phyloP scores from a whole-genome alignment of 2,329 filamentous ascomycete species.

The Biscogniauxia mediterranea region DNA sequence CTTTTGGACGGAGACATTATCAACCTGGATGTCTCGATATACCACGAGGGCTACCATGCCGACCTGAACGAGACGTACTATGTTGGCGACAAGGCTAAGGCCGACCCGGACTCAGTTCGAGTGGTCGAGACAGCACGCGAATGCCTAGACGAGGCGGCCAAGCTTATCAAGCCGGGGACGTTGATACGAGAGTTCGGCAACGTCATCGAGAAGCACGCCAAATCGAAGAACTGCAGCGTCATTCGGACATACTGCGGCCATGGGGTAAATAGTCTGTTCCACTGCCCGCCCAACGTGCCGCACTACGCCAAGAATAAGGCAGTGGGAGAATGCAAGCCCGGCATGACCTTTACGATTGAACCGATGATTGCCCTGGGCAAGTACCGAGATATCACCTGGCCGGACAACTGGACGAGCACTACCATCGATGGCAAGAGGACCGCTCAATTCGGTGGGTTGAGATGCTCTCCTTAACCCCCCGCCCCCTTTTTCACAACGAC shows the following conservation, averaged over 20 bases:
- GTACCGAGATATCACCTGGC: conserved; percentile 93
- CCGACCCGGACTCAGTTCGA: conserved; percentile 81
- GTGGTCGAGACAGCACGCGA: conserved; percentile 89
- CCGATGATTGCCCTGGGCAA: conserved; percentile 96
- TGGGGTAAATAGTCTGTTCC: conserved; percentile 91
- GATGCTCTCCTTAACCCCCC: neutral
- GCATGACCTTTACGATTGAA: conserved; percentile 99
- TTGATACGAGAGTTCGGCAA: conserved; percentile 92
- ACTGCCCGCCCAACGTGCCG: conserved; percentile 88
- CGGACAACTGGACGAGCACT: conserved; percentile 96
- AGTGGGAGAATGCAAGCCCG: conserved; percentile 86
- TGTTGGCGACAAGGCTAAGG: conserved; percentile 81
- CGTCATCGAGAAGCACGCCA: conserved; percentile 92
- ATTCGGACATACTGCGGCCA: conserved; percentile 97
- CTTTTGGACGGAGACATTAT: conserved; percentile 92
- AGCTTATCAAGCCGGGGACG: conserved; percentile 88
- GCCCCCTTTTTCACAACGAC: too few relatives aligned
- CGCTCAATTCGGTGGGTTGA: conserved; percentile 81
- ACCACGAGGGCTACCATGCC: conserved; percentile 91
- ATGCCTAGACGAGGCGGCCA: conserved; percentile 87
- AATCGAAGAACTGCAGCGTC: conserved; percentile 79
- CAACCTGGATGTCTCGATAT: conserved; percentile 94
- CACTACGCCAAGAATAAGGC: conserved; percentile 99
- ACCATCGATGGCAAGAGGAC: conserved; percentile 87
- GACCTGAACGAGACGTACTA: conserved; percentile 99